These are phyloP conservation scores for Plasmodium chabaudi DNA, from an alignment of 169 alveolate species.

Conservation along the genomic window DNA sequence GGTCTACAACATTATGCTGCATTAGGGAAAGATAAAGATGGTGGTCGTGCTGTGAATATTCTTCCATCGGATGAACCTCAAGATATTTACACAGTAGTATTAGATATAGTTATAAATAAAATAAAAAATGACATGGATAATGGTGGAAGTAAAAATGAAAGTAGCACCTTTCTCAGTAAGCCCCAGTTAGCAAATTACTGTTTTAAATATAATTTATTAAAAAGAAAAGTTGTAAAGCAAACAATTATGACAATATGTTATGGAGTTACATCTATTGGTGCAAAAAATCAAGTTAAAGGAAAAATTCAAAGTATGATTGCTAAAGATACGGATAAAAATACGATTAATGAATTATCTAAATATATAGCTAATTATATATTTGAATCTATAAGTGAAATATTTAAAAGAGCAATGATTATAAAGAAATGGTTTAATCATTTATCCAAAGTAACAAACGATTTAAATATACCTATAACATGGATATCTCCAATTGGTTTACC, in stretches of 20 bases:
- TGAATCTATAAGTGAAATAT: slow-evolving; percentile 93
- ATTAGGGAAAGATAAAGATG: slow-evolving; percentile 95
- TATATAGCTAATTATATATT: slow-evolving; percentile 93
- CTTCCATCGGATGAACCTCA: slow-evolving; percentile 94
- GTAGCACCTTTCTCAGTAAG: not conserved
- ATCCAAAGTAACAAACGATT: slow-evolving; percentile 91
- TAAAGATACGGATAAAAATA: slow-evolving; percentile 76
- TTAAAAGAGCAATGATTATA: slow-evolving; percentile 94
- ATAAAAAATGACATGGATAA: slow-evolving; percentile 75
- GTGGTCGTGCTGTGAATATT: slow-evolving; percentile 95
- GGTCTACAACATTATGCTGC: slow-evolving; percentile 98
- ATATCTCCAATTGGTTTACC: slow-evolving; percentile 95
- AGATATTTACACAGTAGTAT: slow-evolving; percentile 95
- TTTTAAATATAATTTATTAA: slow-evolving; percentile 85
- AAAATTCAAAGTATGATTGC: slow-evolving; percentile 47
- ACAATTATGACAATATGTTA: slow-evolving; percentile 99
- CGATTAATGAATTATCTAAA: slow-evolving; percentile 59
- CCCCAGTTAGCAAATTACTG: slow-evolving; percentile 85
- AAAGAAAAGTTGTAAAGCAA: slow-evolving; percentile 96
- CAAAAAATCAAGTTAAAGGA: slow-evolving; percentile 83
- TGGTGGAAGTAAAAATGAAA: slow-evolving; percentile 15
- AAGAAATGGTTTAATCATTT: slow-evolving; percentile 96
- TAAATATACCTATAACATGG: slow-evolving; percentile 95
- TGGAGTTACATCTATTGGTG: slow-evolving; percentile 97
- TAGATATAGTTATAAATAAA: slow-evolving; percentile 82